Evolutionary conservation across 192 early-diverging fungal genomes (phyloP).

Genomic region (Entophlyctis luteolus): DNA sequence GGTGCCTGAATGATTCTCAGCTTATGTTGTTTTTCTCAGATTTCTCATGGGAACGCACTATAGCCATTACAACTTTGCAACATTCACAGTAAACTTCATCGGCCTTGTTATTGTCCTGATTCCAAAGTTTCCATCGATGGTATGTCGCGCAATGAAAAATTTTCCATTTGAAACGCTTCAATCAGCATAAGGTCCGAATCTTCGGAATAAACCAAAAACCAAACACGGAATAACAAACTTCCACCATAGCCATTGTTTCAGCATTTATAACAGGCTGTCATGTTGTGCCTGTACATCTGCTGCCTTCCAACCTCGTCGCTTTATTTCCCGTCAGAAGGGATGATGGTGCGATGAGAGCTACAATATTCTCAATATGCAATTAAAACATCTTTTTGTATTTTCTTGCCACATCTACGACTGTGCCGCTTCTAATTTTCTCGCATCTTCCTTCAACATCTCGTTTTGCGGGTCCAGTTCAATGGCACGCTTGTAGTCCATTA

Average conservation of each 20-base stretch:
- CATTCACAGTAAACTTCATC: slow-evolving; percentile 87
- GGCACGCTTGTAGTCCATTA: slow-evolving; percentile 58
- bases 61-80: slow-evolving; percentile 86
- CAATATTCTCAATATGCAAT: too few species aligned
- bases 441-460: slow-evolving; percentile 31
- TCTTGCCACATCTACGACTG: too few species aligned
- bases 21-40: slow-evolving; percentile 34
- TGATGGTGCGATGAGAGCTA: too few species aligned
- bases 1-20: background rate
- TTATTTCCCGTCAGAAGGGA: too few species aligned
- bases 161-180: background rate
- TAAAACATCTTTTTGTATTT: too few species aligned
- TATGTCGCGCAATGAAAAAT: background rate
- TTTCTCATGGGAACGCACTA: slow-evolving; percentile 95
- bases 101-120: slow-evolving; percentile 79
- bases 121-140: slow-evolving; percentile 82
- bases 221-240: slow-evolving; percentile 7
- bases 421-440: slow-evolving; percentile 11
- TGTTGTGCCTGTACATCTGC: too few species aligned
- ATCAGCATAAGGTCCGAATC: slow-evolving; percentile 68
- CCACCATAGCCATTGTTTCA: too few species aligned
- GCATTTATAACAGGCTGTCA: too few species aligned
- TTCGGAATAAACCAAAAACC: slow-evolving; percentile 80
- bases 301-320: too few species aligned
- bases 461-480: slow-evolving; percentile 57